Conservation (phyloP, 2,329 filamentous ascomycete genomes). For the Trichoderma gracile region DNA sequence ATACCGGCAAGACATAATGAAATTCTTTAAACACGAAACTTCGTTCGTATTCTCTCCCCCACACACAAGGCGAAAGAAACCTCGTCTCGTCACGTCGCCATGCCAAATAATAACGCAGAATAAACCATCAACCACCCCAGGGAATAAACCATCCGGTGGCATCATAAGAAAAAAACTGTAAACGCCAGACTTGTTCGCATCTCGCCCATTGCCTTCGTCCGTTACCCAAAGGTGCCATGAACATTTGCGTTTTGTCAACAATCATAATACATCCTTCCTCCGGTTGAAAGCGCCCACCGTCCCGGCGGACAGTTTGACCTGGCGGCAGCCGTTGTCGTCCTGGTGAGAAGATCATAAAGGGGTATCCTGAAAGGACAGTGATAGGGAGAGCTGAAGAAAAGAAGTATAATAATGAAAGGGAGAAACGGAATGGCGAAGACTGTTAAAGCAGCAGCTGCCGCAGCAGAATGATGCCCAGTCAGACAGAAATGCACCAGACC, state of each 20-base stretch:
- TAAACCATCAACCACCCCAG: conserved; percentile 7
- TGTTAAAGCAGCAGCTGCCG: neutral
- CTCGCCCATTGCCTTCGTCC: conserved; percentile 28
- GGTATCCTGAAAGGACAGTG: conserved; percentile 24
- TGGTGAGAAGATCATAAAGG: conserved; percentile 14
- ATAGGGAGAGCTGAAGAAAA: conserved; percentile 4
- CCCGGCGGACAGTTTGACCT: neutral
- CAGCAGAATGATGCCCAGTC: neutral
- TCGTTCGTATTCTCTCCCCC: neutral
- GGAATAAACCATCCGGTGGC: neutral
- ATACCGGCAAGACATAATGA: conserved; percentile 1
- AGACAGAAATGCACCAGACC: neutral
- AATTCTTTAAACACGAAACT: neutral
- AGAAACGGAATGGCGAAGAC: neutral
- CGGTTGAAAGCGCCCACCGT: conserved; percentile 1
- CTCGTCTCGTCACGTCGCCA: neutral
- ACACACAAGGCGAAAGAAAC: neutral
- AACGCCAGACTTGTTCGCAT: conserved; percentile 34
- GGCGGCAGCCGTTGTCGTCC: neutral
- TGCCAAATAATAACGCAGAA: conserved; percentile 9
- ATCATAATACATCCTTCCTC: conserved; percentile 30
- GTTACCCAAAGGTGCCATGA: conserved; percentile 28
- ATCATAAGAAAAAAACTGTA: conserved; percentile 20
- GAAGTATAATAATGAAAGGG: neutral
- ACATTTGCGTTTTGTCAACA: conserved; percentile 24